Evolutionary conservation across 768 basidiomycete genomes (phyloP), one percentile per base, ranked within the genome.

Genomic region (Serendipita sp.): DNA sequence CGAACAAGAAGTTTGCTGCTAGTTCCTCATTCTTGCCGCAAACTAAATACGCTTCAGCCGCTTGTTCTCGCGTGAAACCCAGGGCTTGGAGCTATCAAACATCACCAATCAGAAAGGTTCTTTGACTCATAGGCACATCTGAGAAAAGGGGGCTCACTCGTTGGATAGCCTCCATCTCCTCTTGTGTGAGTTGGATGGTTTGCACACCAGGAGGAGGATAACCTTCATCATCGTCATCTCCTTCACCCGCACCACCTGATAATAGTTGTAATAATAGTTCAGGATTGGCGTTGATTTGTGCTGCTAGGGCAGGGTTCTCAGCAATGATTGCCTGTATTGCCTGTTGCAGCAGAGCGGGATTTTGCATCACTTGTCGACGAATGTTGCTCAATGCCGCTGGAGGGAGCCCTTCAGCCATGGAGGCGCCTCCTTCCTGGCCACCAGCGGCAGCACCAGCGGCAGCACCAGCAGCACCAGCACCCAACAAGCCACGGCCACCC

Each of bases 11-110:
- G 71, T 96, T 96, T 13, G 95, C 96, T 7, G 96, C 93, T 18
- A 94, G 76, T 72, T 97, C 92, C 75, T 98, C 96, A 71, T 98
- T 92, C 81, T 90, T 92, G 73, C 92, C 96, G 74, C 94, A 97
- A 1, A 86, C 89, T 72, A 95, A 83, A 75, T 89, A 99, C 1
- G 96, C 96, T 74, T 97, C 83, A 41, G 94, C 76, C n/a, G 80
- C 95, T 0, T 78, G 77, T 48, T 92, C 79, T 45, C 91, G 81
- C 16, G 89, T 74, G 74, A 99, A 98, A 0, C 96, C 95, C 53
- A 98, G 83, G 0, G 77, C 86, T 75, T 90, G 83, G 67, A 96
- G 78, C 94, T 96, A 68, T 13, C n/a, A 3, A 48, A 38, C 68
- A 47, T 54, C 37, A n/a, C 67, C 66, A 53, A 54, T 63, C 32